Evolutionary conservation across 441 rosid species (phyloP).

Genomic region (Adansonia grandidieri): DNA sequence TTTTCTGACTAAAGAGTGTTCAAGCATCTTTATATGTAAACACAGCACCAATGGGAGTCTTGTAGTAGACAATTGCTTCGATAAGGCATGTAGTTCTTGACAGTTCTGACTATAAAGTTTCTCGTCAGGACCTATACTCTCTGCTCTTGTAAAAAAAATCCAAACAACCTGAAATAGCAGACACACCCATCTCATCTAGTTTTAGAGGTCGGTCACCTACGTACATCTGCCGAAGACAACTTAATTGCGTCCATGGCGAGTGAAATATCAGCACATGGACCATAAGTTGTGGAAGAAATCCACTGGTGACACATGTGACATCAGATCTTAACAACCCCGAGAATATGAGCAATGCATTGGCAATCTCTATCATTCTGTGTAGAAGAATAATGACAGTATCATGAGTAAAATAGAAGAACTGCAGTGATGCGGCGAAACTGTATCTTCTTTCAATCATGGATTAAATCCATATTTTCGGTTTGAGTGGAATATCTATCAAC

Average conservation of each 20-base stretch:
- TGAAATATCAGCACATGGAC: constrained; percentile 83
- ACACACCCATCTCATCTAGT: constrained; percentile 42
- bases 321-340: constrained; percentile 55
- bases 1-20: constrained; percentile 63
- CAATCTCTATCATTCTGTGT: constrained; percentile 69
- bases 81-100: constrained; percentile 62
- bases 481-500: not conserved
- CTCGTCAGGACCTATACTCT: constrained; percentile 79
- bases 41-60: constrained; percentile 77
- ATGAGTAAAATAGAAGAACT: constrained; percentile 22
- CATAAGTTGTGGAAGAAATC: constrained; percentile 79
- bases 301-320: constrained; percentile 59
- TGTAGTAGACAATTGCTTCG: constrained; percentile 73
- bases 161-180: constrained; percentile 73
- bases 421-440: constrained; percentile 7
- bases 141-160: constrained; percentile 73
- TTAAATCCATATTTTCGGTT: not conserved
- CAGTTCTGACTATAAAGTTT: constrained; percentile 76
- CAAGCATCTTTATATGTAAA: constrained; percentile 74
- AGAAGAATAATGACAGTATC: constrained; percentile 27
- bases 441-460: not conserved
- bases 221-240: constrained; percentile 33
- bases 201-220: constrained; percentile 42
- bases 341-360: constrained; percentile 80
- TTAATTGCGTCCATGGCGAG: constrained; percentile 58